Evolutionary conservation across 2,329 filamentous ascomycete genomes (phyloP).

Genomic region (Aspergillus sp.): DNA sequence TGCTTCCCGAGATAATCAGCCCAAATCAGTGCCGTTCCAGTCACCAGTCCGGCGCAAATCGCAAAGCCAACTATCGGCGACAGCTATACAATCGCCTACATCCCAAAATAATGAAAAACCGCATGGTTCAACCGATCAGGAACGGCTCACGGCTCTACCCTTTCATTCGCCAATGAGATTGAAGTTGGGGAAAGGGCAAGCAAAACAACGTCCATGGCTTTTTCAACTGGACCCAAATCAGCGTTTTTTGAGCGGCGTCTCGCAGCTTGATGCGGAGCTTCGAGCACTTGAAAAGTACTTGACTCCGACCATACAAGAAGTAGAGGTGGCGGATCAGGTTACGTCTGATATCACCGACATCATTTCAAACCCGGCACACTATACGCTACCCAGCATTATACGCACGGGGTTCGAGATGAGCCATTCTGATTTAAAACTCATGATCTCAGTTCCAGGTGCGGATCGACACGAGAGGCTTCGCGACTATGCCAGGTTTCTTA

Average conservation of each 20-base stretch:
- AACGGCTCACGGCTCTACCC: background rate
- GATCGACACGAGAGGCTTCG: conserved; percentile 32
- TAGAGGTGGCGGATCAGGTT: conserved; percentile 26
- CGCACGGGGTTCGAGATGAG: conserved; percentile 52
- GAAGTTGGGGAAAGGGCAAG: conserved; percentile 5
- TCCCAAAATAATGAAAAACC: background rate
- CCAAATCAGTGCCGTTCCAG: background rate
- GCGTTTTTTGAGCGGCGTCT: conserved; percentile 20
- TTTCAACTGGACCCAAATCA: conserved; percentile 17
- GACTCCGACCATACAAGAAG: conserved; percentile 45
- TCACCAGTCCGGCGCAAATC: conserved; percentile 7
- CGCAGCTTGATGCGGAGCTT: conserved; percentile 48
- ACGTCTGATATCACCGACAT: conserved; percentile 27
- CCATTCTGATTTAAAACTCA: conserved; percentile 57
- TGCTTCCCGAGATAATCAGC: conserved; percentile 17
- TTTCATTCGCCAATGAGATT: background rate
- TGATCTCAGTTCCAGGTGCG: conserved; percentile 33
- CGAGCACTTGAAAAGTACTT: conserved; percentile 46
- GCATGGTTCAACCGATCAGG: background rate
- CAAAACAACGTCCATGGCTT: conserved; percentile 37
- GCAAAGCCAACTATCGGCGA: background rate
- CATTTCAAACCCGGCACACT: conserved; percentile 30
- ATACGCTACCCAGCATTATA: conserved; percentile 54
- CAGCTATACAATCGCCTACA: background rate
- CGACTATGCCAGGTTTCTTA: conserved; percentile 24